phyloP scores from a whole-genome alignment of 2,329 filamentous ascomycete genomes.

The Microcyclospora tardicrescens region DNA sequence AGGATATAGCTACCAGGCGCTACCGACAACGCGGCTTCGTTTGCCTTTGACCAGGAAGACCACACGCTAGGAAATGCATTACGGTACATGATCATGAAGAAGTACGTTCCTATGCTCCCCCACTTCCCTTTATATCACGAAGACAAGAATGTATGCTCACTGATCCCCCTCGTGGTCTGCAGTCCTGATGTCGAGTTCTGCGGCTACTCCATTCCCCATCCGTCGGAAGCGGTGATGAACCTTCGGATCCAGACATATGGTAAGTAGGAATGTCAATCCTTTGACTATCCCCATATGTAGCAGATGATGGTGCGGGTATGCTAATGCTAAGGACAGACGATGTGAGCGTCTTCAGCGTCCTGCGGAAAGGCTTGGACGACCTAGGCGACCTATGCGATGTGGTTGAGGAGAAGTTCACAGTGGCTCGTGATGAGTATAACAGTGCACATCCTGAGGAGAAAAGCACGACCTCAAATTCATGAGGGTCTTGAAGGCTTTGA shows the following conservation, averaged over 20 bases:
- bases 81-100: constrained; percentile 96
- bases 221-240: constrained; percentile 93
- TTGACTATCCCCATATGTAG: not conserved
- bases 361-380: constrained; percentile 82
- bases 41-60: constrained; percentile 86
- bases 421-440: constrained; percentile 50
- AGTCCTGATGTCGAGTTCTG: constrained; percentile 97
- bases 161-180: constrained; percentile 1
- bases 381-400: constrained; percentile 87
- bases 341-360: constrained; percentile 66
- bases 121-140: constrained; percentile 1
- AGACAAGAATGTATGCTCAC: not conserved
- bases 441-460: constrained; percentile 18
- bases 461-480: not conserved
- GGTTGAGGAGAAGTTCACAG: constrained; percentile 77
- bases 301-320: too few species aligned
- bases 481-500: too few species aligned
- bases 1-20: constrained; percentile 63
- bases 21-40: constrained; percentile 76
- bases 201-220: constrained; percentile 94
- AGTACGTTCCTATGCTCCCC: constrained; percentile 48
- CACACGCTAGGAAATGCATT: constrained; percentile 92
- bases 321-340: constrained; percentile 42
- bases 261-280: constrained; percentile 31
- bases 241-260: constrained; percentile 93